These are phyloP conservation scores for Clitopilus hobsonii DNA, from an alignment of 768 basidiomycete species.

Conservation along the genomic window DNA sequence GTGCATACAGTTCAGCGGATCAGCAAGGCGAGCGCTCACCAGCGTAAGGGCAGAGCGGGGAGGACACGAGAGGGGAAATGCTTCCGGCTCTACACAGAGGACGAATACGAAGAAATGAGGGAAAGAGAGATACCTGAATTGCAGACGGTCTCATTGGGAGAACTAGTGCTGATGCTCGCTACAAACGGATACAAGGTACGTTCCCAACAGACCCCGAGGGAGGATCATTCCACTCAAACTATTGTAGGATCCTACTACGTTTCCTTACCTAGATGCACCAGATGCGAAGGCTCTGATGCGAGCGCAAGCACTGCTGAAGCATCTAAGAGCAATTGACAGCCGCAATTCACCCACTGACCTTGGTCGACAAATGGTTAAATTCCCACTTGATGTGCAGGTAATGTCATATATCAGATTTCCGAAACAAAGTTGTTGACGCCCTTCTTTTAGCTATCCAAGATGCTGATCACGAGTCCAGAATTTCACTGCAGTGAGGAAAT, in stretches of 20 bases:
- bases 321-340: conserved; percentile 87
- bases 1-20: conserved; percentile 91
- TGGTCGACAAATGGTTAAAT: conserved; percentile 93
- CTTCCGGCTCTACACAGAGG: conserved; percentile 94
- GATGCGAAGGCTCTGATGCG: conserved; percentile 97
- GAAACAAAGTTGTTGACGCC: not conserved
- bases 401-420: not conserved
- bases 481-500: conserved; percentile 97
- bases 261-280: conserved; percentile 90
- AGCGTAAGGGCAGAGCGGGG: conserved; percentile 93
- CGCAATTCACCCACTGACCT: conserved; percentile 85
- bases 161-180: conserved; percentile 87
- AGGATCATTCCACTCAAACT: conserved; percentile 3
- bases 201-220: not conserved
- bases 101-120: conserved; percentile 91
- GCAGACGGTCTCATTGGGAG: conserved; percentile 86
- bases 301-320: conserved; percentile 90
- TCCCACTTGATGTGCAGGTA: conserved; percentile 97
- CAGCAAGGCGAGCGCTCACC: conserved; percentile 94
- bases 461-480: conserved; percentile 91
- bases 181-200: conserved; percentile 85
- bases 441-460: conserved; percentile 70
- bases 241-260: conserved; percentile 70
- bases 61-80: conserved; percentile 96
- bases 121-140: conserved; percentile 98